A percentile compares a stretch with the other conserved stretches of the same genome.
Conservation (phyloP, 495 filamentous ascomycete species). For the Xylaria castorea region DNA sequence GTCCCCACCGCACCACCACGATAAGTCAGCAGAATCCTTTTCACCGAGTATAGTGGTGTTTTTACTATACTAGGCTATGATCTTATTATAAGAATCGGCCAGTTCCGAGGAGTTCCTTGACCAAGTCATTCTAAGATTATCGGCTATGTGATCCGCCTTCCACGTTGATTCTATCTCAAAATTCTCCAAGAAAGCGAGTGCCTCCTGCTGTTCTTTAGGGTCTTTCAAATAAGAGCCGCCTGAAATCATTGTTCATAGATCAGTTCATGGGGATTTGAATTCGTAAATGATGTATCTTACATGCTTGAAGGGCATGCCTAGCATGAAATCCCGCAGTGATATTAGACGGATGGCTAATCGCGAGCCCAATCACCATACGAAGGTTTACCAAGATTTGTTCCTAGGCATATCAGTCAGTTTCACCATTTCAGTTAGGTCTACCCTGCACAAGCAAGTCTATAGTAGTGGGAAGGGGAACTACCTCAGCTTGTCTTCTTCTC, state of each 20-base stretch:
- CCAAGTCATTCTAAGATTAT: not conserved
- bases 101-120: not conserved
- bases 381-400: slow-evolving; percentile 26
- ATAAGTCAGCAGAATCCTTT: not conserved
- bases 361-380: slow-evolving; percentile 26
- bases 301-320: slow-evolving; percentile 35
- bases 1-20: too few relatives aligned
- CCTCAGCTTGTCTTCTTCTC: slow-evolving; percentile 9
- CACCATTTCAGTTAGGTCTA: not conserved
- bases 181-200: slow-evolving; percentile 9
- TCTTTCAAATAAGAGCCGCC: slow-evolving; percentile 31
- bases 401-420: not conserved
- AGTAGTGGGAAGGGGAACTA: not conserved
- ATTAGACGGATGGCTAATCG: slow-evolving; percentile 25
- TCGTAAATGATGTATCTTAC: slow-evolving; percentile 3
- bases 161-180: slow-evolving; percentile 31
- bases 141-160: slow-evolving; percentile 3
- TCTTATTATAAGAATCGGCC: not conserved
- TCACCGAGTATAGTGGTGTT: not conserved
- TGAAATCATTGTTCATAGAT: not conserved
- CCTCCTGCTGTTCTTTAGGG: slow-evolving; percentile 24
- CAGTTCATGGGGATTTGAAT: not conserved
- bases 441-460: not conserved
- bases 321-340: slow-evolving; percentile 31
- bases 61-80: not conserved